Evolutionary conservation across 2,329 filamentous ascomycete genomes (phyloP), one percentile per base, ranked within the genome.

Genomic region (Aspergillus calidoustus): DNA sequence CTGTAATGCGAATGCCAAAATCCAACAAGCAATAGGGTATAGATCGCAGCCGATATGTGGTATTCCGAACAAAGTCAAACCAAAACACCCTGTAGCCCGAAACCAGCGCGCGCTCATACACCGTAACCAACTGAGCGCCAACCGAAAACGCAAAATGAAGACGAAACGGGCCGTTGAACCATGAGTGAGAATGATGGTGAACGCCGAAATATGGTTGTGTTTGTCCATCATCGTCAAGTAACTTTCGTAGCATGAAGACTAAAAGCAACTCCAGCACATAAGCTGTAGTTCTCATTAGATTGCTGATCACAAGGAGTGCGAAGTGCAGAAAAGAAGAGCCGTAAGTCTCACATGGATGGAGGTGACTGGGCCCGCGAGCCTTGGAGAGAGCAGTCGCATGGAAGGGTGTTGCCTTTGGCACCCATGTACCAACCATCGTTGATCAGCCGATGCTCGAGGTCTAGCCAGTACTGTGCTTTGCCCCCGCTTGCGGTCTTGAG

Each of bases 381-480:
- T 38, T 72, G 70, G 43, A 79, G 62, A n/a, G 69, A 68, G 61
- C 77, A 79, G 46, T 76, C 72, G 54, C 72, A 75, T 2, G 64
- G 46, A 13, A 58, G 56, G 51, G 71, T 69, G 25, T 67, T 69
- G 50, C 61, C 66, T 61, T 81, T 80, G 15, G 64, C 74, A 1
- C 79, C 81, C 13, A 66, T 68, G 71, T 95, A 94, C 83, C 89
- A 94, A 17, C 89, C 90, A 13, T 84, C 86, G 1, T 86, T 78
- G 52, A 91, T 85, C 60, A 94, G 78, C 25, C 82, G 79, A 55
- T 77, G 76, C 76, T 95, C 91, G 49, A 85, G 83, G 17, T 80
- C 77, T 62, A 82, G 82, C 91, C 91, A 95, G 70, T 91, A 89
- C 49, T 81, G 80, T 59, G 87, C 81, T 74, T 94, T 93, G 57